Evolutionary conservation across 2,329 filamentous ascomycete genomes (phyloP).

Genomic region (Claviceps digitariae): DNA sequence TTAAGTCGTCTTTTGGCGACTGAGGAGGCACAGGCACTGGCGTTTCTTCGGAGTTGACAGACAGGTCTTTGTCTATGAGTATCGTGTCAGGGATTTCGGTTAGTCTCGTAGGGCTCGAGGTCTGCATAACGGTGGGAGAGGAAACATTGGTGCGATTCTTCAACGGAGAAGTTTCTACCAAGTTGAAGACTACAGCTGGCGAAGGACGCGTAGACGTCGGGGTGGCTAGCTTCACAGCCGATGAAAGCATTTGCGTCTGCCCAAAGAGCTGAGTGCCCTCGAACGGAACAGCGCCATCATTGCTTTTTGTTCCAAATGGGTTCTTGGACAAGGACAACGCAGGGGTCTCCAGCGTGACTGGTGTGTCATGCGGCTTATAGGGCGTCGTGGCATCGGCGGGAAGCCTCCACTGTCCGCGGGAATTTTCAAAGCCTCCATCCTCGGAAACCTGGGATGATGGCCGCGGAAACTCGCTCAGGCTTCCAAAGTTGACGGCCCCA

Average conservation of each 20-base stretch:
- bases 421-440: conserved; percentile 25
- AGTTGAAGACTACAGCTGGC: conserved; percentile 31
- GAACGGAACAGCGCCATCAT: conserved; percentile 21
- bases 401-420: conserved; percentile 25
- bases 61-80: conserved; percentile 9
- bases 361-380: conserved; percentile 12
- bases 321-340: conserved; percentile 30
- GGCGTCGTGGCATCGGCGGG: conserved; percentile 24
- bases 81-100: conserved; percentile 19
- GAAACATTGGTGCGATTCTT: conserved; percentile 35
- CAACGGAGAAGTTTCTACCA: conserved; percentile 31
- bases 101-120: conserved; percentile 27
- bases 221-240: conserved; percentile 33
- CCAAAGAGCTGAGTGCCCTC: conserved; percentile 37
- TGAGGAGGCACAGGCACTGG: conserved; percentile 11
- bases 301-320: conserved; percentile 28
- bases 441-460: conserved; percentile 29
- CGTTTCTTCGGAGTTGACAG: conserved; percentile 12
- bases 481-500: conserved; percentile 33
- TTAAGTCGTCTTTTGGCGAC: conserved; percentile 16
- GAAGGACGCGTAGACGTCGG: conserved; percentile 47
- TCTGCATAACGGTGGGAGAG: conserved; percentile 26
- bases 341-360: conserved; percentile 33
- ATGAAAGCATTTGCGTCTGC: conserved; percentile 40
- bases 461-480: conserved; percentile 20